Evolutionary conservation across 495 filamentous ascomycete genomes (phyloP), one percentile per base, ranked within the genome.

Genomic region (Tuber indicum): DNA sequence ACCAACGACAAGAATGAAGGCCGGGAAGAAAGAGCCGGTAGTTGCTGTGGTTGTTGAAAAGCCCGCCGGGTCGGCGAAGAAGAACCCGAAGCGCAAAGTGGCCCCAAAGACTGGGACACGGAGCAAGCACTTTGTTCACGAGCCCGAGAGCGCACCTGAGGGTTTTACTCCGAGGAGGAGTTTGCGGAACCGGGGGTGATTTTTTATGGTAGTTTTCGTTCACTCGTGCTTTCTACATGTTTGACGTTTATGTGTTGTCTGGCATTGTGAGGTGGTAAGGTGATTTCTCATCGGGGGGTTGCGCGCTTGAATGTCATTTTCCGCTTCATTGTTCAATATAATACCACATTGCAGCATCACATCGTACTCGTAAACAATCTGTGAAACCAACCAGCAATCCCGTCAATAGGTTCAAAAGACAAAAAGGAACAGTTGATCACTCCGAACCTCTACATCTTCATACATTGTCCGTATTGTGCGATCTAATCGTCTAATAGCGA

Each of bases 1-100:
- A 26, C 23, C 46, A 47, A 23, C 32, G 5, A 78, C 69, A 41
- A 58, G 44, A 10, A 58, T 1, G 46, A 12, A 17, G 14, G 19
- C 36, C 8, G 19, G 43, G 23, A 43, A 26, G 71, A 74, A 23
- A 23, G 73, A 74, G 12, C 76, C 71, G 71, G 73, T 76, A 58
- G 76, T 75, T 52, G 58, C 74, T 21, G 73, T 77, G 6, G 32
- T 47, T 21, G 10, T 49, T 10, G 43, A 42, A 73, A 70, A 71
- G 75, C 12, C 6, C 70, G 66, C 9, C 2, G 32, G 42, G 45
- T 21, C 39, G 73, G 62, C 70, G 19, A 81, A 77, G 74, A 72
- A 78, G 17, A 72, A 74, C 36, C 78, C 79, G 45, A 84, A 80
- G 73, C 81, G 84, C 14, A 83, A 78, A 75, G 76, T 81, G 10